Percentiles rank a stretch among this genome's conserved stretches.
phyloP scores from a whole-genome alignment of 1,284 basidiomycete genomes.

The Macrocystidia cucumis region DNA sequence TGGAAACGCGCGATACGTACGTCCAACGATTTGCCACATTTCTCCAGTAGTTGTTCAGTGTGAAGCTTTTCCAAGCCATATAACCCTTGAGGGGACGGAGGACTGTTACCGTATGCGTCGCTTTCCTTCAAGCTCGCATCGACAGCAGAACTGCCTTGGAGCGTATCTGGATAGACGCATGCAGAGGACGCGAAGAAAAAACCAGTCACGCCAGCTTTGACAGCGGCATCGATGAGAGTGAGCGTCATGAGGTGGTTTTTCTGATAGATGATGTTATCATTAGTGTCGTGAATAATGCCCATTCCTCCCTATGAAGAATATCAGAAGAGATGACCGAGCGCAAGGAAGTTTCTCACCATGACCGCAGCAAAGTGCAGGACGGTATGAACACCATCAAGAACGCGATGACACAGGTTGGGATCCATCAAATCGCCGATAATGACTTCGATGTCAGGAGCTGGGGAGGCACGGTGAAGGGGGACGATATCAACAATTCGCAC shows the following conservation, averaged over 20 bases:
- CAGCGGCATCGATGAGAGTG: conserved; percentile 34
- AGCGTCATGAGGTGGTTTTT: conserved; percentile 43
- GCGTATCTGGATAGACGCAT: conserved; percentile 43
- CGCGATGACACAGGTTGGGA: conserved; percentile 25
- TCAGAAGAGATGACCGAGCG: no score
- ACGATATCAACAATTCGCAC: conserved; percentile 39
- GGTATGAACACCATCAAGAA: conserved; percentile 28
- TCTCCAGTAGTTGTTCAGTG: conserved; percentile 37
- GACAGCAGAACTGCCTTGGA: conserved; percentile 23
- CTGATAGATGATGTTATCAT: conserved; percentile 40
- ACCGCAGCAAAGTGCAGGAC: conserved; percentile 51
- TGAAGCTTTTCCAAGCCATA: conserved; percentile 53
- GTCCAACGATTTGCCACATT: conserved; percentile 23
- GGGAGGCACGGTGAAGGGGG: conserved; percentile 17
- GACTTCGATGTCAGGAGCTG: conserved; percentile 24
- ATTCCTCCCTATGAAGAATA: no score
- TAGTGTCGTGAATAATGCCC: conserved; percentile 46
- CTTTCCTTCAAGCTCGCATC: conserved; percentile 39
- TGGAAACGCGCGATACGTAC: conserved; percentile 50
- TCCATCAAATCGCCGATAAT: conserved; percentile 41
- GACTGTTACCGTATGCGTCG: conserved; percentile 29
- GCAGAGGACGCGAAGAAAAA: conserved; percentile 55
- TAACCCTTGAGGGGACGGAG: conserved; percentile 41
- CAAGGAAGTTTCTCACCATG: no score
- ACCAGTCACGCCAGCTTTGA: conserved; percentile 26